phyloP scores from a whole-genome alignment of 305 asterid species.

The Fraxinus ornus region DNA sequence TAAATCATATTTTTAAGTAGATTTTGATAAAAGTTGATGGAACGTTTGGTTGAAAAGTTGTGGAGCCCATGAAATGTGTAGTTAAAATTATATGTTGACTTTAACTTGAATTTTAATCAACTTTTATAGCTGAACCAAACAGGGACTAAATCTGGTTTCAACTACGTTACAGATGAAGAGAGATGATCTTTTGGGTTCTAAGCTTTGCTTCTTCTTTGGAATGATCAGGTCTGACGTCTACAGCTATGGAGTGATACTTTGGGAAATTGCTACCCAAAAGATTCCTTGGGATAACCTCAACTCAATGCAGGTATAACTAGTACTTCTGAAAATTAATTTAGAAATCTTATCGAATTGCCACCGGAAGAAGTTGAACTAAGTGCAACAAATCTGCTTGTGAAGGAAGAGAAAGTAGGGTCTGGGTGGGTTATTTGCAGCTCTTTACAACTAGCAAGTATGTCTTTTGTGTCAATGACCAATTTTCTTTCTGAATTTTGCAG shows the following conservation, averaged over 20 bases:
- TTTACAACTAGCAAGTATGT: background rate
- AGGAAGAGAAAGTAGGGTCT: background rate
- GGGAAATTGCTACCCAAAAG: slow-evolving; percentile 90
- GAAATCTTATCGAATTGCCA: background rate
- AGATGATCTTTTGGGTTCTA: slow-evolving; percentile 1
- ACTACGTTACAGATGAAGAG: background rate
- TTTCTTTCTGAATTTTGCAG: slow-evolving; percentile 36
- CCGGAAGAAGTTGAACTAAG: background rate
- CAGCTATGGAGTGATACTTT: slow-evolving; percentile 89
- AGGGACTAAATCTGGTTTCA: background rate
- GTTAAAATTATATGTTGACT: background rate
- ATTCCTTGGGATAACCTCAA: slow-evolving; percentile 96
- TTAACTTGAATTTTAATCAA: background rate
- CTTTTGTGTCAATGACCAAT: background rate
- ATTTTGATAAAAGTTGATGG: background rate
- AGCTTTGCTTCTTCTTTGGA: slow-evolving; percentile 19
- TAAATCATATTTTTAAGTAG: background rate
- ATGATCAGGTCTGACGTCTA: slow-evolving; percentile 79
- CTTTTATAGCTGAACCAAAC: background rate
- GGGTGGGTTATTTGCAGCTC: background rate
- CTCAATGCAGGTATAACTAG: slow-evolving; percentile 76
- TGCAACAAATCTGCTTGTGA: background rate
- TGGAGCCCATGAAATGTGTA: background rate
- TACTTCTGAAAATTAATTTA: background rate
- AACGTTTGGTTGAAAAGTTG: background rate